Base-by-base conservation (phyloP, 2,329 filamentous ascomycete species). In the Ceratocystis smalleyi region DNA sequence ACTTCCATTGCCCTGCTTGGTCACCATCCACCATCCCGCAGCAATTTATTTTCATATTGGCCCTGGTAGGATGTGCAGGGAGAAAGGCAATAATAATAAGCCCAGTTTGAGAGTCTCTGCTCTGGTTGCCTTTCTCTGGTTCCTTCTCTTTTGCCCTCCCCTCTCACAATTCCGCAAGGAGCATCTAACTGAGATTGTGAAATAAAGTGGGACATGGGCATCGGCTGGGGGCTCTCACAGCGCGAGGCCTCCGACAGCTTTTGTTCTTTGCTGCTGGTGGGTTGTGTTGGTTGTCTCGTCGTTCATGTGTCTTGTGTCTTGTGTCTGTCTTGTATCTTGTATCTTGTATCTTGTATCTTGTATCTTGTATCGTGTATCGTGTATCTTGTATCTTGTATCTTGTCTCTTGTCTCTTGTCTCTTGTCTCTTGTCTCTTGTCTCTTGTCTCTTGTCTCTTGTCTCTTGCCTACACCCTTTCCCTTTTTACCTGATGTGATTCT, bases 241-340 rank as follows among this genome's bases (percentile, higher is more conserved):
- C 40, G 45, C 59, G 59, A 61, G 59, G 59, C 59, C 59, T 61
- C 59, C 59, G 45, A 49, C 22, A 10, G 6, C 24, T 35, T 61
- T 24, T 51, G n/a, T 27, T 17, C 17, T 19, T 40, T 15, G 35
- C 10, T 40, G 35, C 10, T 40, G 1, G 19, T 49, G 47, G n/a
- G 47, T 49, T 15, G 43, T 45, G 19, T 17, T 61, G 43, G 12
- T 61, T 43, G 3, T 27, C 22, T 40, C n/a, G 30, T 32, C 57
- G 32, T 35, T 35, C 32, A 10, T 35, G 32, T 35, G 8, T 35
- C 32, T 32, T 32, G n/a, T n/a, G n/a, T n/a, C n/a, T n/a, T n/a
- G n/a, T n/a, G n/a, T n/a, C n/a, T 27, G 2, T 27, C 24, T 27
- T 27, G 24, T 27, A 2, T 27, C 24, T 27, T 3, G 24, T 3